Percentiles rank a stretch among this genome's conserved stretches.
Evolutionary conservation across 2,329 filamentous ascomycete species (phyloP).

Genomic region (Penicillium olsonii): DNA sequence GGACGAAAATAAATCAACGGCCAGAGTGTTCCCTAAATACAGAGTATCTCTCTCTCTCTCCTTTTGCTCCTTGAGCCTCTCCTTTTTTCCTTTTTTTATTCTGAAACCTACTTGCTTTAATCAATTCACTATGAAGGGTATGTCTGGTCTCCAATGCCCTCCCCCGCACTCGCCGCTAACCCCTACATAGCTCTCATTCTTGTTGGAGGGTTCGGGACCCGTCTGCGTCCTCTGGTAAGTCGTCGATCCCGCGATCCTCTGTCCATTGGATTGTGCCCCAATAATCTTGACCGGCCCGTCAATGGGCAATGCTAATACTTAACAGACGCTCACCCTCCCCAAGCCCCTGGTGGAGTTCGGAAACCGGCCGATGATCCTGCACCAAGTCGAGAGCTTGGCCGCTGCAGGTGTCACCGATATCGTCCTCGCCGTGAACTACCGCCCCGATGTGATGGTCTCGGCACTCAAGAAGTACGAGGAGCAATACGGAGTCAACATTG

Average conservation of each 20-base stretch:
- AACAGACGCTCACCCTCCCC: conserved; percentile 90
- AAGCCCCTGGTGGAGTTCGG: conserved; percentile 98
- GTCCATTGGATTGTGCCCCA: conserved; percentile 9
- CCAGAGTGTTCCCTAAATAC: conserved; percentile 33
- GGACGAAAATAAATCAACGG: conserved; percentile 30
- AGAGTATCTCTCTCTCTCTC: conserved; percentile 12
- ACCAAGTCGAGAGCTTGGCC: conserved; percentile 94
- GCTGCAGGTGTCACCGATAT: conserved; percentile 95
- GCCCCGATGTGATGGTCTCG: conserved; percentile 95
- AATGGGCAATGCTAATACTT: conserved; percentile 16
- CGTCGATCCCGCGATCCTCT: conserved; percentile 10
- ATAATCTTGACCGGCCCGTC: background rate
- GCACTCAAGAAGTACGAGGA: conserved; percentile 93
- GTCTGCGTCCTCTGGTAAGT: conserved; percentile 89
- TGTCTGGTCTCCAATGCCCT: conserved; percentile 17
- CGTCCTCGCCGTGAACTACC: conserved; percentile 97
- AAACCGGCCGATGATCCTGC: conserved; percentile 99
- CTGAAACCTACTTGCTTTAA: conserved; percentile 2
- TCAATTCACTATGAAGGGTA: conserved; percentile 48
- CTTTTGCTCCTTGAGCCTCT: conserved; percentile 16
- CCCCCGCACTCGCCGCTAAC: conserved; percentile 9
- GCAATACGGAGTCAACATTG: conserved; percentile 90
- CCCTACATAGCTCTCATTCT: conserved; percentile 80
- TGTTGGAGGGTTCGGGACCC: conserved; percentile 97
- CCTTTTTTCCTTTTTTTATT: conserved; percentile 7